These are phyloP conservation scores for Aspergillus sp. DNA, from an alignment of 2,329 filamentous ascomycete genomes.

Conservation along the genomic window DNA sequence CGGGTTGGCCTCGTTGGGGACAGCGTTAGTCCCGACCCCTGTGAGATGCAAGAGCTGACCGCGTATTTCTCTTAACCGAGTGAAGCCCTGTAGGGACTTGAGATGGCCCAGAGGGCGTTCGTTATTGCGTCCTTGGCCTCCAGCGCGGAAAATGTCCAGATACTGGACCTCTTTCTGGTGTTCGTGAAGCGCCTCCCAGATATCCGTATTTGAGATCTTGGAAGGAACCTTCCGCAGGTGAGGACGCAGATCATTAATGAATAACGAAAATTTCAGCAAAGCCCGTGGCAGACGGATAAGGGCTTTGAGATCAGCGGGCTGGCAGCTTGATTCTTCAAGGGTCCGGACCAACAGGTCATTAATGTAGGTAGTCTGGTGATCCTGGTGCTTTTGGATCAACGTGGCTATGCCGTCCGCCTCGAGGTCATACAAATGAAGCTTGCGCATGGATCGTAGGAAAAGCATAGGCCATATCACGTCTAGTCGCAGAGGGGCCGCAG, in stretches of 20 bases:
- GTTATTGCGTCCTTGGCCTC: not conserved
- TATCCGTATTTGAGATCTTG: slow-evolving; percentile 4
- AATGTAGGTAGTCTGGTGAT: not conserved
- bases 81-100: not conserved
- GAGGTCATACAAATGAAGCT: not conserved
- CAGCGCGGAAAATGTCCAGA: not conserved
- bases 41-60: not conserved
- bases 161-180: not conserved
- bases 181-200: not conserved
- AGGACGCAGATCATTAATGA: not conserved
- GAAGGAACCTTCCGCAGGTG: not conserved
- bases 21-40: not conserved
- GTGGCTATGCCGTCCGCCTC: slow-evolving; percentile 1
- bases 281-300: not conserved
- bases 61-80: not conserved
- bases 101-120: not conserved
- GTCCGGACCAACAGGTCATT: not conserved
- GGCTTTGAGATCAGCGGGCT: not conserved
- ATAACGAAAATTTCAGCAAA: not conserved
- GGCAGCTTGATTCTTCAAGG: not conserved
- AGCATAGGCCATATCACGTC: not conserved
- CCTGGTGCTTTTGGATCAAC: not conserved
- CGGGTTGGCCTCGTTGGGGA: not conserved
- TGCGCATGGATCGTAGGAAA: not conserved
- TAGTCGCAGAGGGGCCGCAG: not conserved